These are phyloP conservation scores for Ceratobasidium sp. DNA, from an alignment of 1,284 basidiomycete species.

Conservation along the genomic window DNA sequence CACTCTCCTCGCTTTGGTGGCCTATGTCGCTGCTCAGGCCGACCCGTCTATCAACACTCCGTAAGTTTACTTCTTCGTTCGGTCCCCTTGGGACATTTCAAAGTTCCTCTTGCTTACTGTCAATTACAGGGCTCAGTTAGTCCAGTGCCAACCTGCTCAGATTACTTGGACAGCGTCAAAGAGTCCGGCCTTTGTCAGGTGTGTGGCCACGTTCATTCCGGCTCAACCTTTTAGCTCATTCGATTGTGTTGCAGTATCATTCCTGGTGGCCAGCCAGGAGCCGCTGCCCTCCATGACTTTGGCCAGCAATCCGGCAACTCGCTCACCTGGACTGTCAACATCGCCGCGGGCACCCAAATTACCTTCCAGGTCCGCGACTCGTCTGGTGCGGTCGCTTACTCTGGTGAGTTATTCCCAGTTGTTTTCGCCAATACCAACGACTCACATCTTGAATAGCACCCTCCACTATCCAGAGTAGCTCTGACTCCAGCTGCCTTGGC, in stretches of 20 bases:
- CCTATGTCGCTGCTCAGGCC: constrained; percentile 31
- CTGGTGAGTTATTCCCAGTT: constrained; percentile 4
- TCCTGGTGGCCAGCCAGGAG: constrained; percentile 27
- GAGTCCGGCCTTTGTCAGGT: constrained; percentile 31
- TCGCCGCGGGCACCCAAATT: neutral
- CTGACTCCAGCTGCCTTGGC: constrained; percentile 32
- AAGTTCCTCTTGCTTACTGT: neutral
- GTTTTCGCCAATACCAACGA: neutral
- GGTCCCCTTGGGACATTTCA: neutral
- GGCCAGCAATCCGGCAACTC: constrained; percentile 3
- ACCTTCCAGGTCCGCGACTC: constrained; percentile 20
- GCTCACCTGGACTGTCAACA: constrained; percentile 10
- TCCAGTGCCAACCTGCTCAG: constrained; percentile 35
- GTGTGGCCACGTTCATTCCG: neutral
- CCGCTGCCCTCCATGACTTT: constrained; percentile 15
- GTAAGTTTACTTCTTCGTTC: constrained; percentile 31
- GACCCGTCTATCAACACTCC: constrained; percentile 38
- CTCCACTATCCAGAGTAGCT: constrained; percentile 12
- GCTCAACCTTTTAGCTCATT: neutral
- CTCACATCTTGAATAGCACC: neutral
- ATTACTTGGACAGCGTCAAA: neutral
- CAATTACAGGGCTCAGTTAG: constrained; percentile 1
- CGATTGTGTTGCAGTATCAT: constrained; percentile 10
- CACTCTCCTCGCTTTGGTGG: constrained; percentile 29
- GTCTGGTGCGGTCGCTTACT: constrained; percentile 20